These are phyloP conservation scores for Penicillium nordicum DNA, from an alignment of 2,329 filamentous ascomycete species.

Conservation along the genomic window DNA sequence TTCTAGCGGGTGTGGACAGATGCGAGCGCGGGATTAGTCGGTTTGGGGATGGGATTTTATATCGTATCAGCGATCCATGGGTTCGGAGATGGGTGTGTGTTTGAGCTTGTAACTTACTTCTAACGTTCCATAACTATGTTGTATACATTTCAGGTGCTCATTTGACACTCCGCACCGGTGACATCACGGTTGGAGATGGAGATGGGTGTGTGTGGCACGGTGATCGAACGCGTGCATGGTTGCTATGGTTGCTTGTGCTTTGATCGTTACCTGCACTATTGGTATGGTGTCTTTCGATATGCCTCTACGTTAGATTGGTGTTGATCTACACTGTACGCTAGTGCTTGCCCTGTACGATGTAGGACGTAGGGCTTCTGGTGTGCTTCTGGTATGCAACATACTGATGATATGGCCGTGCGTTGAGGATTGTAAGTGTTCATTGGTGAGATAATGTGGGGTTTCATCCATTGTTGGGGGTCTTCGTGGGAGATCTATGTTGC, in stretches of 20 bases:
- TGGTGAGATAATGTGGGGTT: background rate
- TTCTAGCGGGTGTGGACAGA: background rate
- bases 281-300: background rate
- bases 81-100: background rate
- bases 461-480: background rate
- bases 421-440: background rate
- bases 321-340: background rate
- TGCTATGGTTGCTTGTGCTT: background rate
- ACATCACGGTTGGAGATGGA: slow-evolving; percentile 1
- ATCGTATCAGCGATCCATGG: background rate
- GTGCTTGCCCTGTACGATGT: background rate
- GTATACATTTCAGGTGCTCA: background rate
- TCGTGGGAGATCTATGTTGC: background rate
- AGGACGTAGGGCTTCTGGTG: background rate
- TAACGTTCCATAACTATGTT: background rate
- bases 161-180: background rate
- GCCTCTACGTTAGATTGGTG: background rate
- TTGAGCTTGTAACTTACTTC: background rate
- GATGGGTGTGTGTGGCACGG: background rate
- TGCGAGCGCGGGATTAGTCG: background rate
- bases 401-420: background rate
- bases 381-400: background rate
- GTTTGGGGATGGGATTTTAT: background rate
- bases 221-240: background rate
- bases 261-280: background rate